Percentiles rank a stretch among this genome's conserved stretches.
Evolutionary conservation across 2,329 filamentous ascomycete species (phyloP).

Genomic region (Didymosphaeria variabile): DNA sequence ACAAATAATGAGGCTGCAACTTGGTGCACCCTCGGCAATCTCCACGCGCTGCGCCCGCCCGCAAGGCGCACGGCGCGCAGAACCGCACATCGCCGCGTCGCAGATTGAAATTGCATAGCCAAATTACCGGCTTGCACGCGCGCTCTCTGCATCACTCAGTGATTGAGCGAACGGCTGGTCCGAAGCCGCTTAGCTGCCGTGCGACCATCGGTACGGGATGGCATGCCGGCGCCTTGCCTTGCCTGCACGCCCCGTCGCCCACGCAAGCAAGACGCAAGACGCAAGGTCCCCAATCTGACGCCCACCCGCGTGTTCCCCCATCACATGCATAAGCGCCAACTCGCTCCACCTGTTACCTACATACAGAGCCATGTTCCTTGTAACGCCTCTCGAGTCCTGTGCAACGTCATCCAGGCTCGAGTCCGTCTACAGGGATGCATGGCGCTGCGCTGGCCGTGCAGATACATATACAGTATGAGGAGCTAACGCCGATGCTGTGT

Average conservation of each 20-base stretch:
- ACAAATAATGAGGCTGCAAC: neutral
- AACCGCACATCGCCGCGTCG: too few species aligned
- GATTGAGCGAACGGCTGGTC: neutral
- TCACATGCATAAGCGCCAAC: conserved; percentile 42
- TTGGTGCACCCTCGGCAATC: neutral
- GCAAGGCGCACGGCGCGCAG: neutral
- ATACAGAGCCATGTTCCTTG: neutral
- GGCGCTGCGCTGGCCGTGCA: conserved; percentile 27
- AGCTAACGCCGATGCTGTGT: conserved; percentile 25
- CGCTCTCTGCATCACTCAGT: conserved; percentile 1
- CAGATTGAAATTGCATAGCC: neutral
- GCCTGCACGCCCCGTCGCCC: conserved; percentile 11
- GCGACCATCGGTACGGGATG: conserved; percentile 28
- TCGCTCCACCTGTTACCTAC: conserved; percentile 6
- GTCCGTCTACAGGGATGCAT: conserved; percentile 8
- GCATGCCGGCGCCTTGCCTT: too few species aligned
- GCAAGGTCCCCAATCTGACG: conserved; percentile 20
- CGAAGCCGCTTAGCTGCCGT: conserved; percentile 24
- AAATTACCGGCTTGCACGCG: conserved; percentile 1
- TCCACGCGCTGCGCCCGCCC: neutral
- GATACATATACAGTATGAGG: conserved; percentile 6
- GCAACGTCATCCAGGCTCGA: conserved; percentile 1
- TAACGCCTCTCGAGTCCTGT: conserved; percentile 16
- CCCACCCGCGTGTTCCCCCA: conserved; percentile 22
- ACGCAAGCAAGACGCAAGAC: too few species aligned